Base-by-base conservation (phyloP, 139 green algal species). In the Zygnema cylindricum region DNA sequence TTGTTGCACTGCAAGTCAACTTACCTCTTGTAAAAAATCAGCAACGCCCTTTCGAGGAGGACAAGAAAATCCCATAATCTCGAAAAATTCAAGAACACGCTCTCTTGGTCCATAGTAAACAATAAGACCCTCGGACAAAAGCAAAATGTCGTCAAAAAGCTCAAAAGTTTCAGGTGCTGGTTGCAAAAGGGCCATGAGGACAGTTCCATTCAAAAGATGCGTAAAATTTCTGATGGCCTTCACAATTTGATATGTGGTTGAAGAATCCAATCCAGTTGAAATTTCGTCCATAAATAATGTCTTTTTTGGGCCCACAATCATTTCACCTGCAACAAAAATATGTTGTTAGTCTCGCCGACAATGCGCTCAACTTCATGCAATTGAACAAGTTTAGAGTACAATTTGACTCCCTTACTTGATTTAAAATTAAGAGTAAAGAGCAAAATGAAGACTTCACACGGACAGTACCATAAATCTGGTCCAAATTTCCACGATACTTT, bases 1-100 rank as follows among this genome's bases (percentile, higher is more conserved):
- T n/a, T n/a, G 30, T 69, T 33, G 43, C 35, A 79, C 69, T 21
- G 30, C 69, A 39, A 25, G 7, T 63, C 43, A 11, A 16, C 77
- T 3, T 7, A 96, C 92, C 88, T 96, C 95, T 82, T 97, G 95
- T 88, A 97, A 81, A 86, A 98, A 98, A 69, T 96, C 94, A 11
- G 94, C 94, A 1, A 92, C 77, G 43, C 91, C 93, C 89, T 95
- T 95, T 23, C 89, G 88, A 69, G 49, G 76, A 54, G 87, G 93
- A 82, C 63, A 90, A 30, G 63, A 22, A 38, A 97, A 96, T 71
- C 94, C 93, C 49, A 94, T 54, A 32, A 32, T 38, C 42, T 85
- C 69, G 55, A 97, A 95, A 90, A 96, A 96, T n/a, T 90, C 91
- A 49, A 93, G n/a, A 55, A 97, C 87, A 0, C 90, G 39, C 2